These are phyloP conservation scores for Dacryopinax spathularia DNA, from an alignment of 768 basidiomycete species.

Conservation along the genomic window DNA sequence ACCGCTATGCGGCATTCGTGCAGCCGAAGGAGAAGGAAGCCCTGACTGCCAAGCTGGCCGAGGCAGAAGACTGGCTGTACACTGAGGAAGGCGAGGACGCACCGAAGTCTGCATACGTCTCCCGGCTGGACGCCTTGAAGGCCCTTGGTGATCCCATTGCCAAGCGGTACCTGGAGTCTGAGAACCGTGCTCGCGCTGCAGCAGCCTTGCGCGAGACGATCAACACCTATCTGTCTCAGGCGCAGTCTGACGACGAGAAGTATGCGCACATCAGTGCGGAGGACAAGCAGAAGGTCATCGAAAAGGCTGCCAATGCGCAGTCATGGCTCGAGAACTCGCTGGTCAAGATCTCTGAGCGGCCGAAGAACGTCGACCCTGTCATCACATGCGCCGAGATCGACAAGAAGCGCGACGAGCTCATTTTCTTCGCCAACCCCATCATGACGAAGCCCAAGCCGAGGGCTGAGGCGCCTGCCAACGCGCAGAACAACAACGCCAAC, in stretches of 20 bases:
- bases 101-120: conserved; percentile 84
- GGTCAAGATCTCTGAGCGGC: conserved; percentile 68
- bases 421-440: conserved; percentile 81
- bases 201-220: conserved; percentile 72
- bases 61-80: conserved; percentile 95
- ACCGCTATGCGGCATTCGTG: conserved; percentile 64
- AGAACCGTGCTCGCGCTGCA: conserved; percentile 62
- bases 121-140: conserved; percentile 70
- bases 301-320: conserved; percentile 76
- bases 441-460: conserved; percentile 87
- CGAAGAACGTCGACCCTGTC: conserved; percentile 80
- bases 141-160: conserved; percentile 75
- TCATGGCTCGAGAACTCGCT: conserved; percentile 95
- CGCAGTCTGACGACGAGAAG: conserved; percentile 71
- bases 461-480: conserved; percentile 35
- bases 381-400: conserved; percentile 65
- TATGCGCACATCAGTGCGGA: conserved; percentile 80
- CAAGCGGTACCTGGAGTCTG: conserved; percentile 65
- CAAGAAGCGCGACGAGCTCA: conserved; percentile 86
- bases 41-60: conserved; percentile 52
- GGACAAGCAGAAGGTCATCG: conserved; percentile 72
- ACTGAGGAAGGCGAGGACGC: conserved; percentile 92
- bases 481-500: conserved; percentile 14
- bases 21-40: conserved; percentile 61
- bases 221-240: conserved; percentile 72